These are phyloP conservation scores for Taphrina sp. DNA, from an alignment of 1,139 yeast species.

Conservation along the genomic window DNA sequence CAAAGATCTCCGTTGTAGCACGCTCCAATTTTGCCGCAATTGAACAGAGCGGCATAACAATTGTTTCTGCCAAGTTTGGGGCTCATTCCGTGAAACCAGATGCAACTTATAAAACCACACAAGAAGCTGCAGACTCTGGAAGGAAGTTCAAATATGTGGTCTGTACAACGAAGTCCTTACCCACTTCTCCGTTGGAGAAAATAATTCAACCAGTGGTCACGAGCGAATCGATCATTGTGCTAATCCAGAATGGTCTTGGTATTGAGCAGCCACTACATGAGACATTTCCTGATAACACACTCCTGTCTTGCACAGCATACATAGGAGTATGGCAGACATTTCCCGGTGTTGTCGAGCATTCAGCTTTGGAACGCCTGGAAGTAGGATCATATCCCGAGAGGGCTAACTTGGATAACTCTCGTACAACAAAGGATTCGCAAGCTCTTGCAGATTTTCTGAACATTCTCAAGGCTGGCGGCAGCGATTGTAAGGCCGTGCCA, in stretches of 20 bases:
- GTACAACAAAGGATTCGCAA: neutral
- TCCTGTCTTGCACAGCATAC: slow-evolving; percentile 65
- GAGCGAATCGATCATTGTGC: slow-evolving; percentile 53
- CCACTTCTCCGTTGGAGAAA: slow-evolving; percentile 62
- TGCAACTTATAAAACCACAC: slow-evolving; percentile 8
- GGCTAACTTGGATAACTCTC: slow-evolving; percentile 45
- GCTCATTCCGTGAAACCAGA: slow-evolving; percentile 34
- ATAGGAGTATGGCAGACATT: slow-evolving; percentile 62
- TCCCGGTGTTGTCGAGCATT: slow-evolving; percentile 53
- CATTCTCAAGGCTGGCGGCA: slow-evolving; percentile 17
- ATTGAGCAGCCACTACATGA: slow-evolving; percentile 61
- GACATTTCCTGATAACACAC: slow-evolving; percentile 56
- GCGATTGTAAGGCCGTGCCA: neutral
- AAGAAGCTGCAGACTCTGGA: slow-evolving; percentile 41
- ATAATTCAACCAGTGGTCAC: slow-evolving; percentile 54
- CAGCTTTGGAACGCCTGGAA: slow-evolving; percentile 53
- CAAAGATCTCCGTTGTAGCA: slow-evolving; percentile 54
- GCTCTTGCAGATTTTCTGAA: slow-evolving; percentile 31
- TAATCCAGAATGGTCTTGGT: slow-evolving; percentile 72
- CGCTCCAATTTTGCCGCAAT: slow-evolving; percentile 64
- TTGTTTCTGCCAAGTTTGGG: slow-evolving; percentile 65
- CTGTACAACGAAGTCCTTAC: slow-evolving; percentile 68
- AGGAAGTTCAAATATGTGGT: slow-evolving; percentile 60
- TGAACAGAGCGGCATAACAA: slow-evolving; percentile 54
- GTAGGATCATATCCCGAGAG: slow-evolving; percentile 48